Evolutionary conservation across 1,284 basidiomycete species (phyloP), one percentile per base, ranked within the genome.

Genomic region (Cryptococcus maquisensis): DNA sequence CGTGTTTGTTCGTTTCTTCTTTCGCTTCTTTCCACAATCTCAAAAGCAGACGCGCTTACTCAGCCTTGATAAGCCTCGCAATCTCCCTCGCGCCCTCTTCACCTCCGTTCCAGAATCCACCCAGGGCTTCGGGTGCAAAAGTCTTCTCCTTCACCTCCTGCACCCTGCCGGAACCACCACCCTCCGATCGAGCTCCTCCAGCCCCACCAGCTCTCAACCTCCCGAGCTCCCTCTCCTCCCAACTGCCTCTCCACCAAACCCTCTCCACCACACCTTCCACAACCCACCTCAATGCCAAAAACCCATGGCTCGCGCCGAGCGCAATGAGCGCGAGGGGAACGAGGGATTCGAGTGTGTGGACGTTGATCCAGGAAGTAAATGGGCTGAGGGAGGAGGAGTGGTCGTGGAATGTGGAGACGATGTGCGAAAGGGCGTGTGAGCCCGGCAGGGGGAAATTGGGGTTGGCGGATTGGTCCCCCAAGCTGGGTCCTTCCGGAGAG

Each of bases 241-340:
- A 72, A 59, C 84, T 86, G 10, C 84, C 85, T 51, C 80, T 79
- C 90, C 90, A 93, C 57, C 87, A 73, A 21, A 86, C 71, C 58
- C 83, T 80, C 74, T 89, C 86, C n/a, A 89, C 78, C 23, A 89
- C 60, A 61, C 85, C 86, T 18, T 84, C 77, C 51, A 91, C 82
- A n/a, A 82, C 57, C 18, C 77, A 79, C 5, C 85, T 81, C 45
- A 88, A 69, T 32, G 90, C 61, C 57, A 91, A 78, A 75, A 85
- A 92, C n/a, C 81, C 85, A 73, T 95, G 92, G 40, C 84, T 86
- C 13, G 90, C 86, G 3, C 82, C 80, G 42, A 95, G 80, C 1
- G 90, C 86, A 39, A 91, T 79, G 35, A 93, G 77, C 21, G 86
- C 76, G 23, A 90, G 85, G 18, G 83, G 84, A 50, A 84, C 64